These are phyloP conservation scores for Aspergillus sclerotiicarbonarius DNA, from an alignment of 495 filamentous ascomycete genomes.

Conservation along the genomic window DNA sequence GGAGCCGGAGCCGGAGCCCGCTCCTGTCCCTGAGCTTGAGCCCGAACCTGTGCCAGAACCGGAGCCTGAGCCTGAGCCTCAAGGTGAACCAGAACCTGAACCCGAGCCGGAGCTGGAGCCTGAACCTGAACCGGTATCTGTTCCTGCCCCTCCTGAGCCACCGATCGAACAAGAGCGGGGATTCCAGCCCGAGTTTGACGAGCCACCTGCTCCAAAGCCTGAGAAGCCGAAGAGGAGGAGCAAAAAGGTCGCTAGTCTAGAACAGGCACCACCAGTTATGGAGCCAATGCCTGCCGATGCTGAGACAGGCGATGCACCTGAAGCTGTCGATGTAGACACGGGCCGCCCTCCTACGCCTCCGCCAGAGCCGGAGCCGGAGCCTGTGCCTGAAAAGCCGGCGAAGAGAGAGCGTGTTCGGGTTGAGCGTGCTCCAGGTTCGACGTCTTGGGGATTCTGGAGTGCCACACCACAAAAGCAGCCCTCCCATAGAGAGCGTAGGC, in stretches of 20 bases:
- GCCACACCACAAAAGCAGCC: constrained; percentile 50
- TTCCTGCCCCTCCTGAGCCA: not conserved
- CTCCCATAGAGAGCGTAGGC: constrained; percentile 40
- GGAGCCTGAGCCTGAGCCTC: not conserved
- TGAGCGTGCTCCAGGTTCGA: constrained; percentile 44
- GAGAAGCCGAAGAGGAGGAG: constrained; percentile 24
- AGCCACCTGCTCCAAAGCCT: constrained; percentile 15
- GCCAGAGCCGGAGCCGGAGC: constrained; percentile 41
- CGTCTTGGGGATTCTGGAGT: constrained; percentile 62
- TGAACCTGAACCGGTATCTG: constrained; percentile 13
- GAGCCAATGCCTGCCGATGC: constrained; percentile 21
- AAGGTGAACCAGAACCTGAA: constrained; percentile 12
- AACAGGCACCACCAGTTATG: constrained; percentile 6
- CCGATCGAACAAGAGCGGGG: constrained; percentile 7
- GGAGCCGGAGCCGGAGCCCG: constrained; percentile 25
- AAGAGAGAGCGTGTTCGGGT: constrained; percentile 61
- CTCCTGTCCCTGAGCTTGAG: constrained; percentile 12
- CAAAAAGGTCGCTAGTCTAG: constrained; percentile 16
- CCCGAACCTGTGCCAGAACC: constrained; percentile 30
- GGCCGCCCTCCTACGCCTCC: constrained; percentile 53
- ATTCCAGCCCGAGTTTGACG: constrained; percentile 8
- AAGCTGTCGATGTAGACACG: constrained; percentile 21
- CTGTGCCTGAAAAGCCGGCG: constrained; percentile 39
- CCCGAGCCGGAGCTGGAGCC: constrained; percentile 12
- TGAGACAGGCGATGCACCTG: constrained; percentile 11